A percentile compares a stretch with the other conserved stretches of the same genome.
Conservation (phyloP, 176 grass and related monocot species). For the Hyparrhenia diplandra region DNA sequence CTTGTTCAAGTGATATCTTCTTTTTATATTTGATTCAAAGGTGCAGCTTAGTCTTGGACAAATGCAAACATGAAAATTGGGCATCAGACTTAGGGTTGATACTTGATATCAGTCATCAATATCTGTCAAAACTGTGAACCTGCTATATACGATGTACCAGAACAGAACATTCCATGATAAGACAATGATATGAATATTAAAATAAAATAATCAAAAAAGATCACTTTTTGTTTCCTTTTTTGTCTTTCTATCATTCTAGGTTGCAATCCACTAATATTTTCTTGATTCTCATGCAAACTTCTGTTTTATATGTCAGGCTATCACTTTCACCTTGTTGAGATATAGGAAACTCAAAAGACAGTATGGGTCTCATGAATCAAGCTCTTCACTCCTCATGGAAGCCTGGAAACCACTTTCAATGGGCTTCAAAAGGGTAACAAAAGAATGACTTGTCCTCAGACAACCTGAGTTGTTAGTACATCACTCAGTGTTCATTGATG, state of each 20-base stretch:
- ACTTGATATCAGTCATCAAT: background rate
- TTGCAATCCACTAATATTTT: conserved; percentile 12
- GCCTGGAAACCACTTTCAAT: conserved; percentile 94
- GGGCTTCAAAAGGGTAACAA: conserved; percentile 94
- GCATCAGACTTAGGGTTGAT: conserved; percentile 8
- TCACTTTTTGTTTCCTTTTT: background rate
- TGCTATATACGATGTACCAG: background rate
- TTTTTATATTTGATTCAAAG: conserved; percentile 12
- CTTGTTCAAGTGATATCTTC: background rate
- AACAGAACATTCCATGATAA: background rate
- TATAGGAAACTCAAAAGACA: conserved; percentile 81
- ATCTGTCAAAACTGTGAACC: background rate
- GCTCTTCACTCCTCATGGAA: conserved; percentile 86
- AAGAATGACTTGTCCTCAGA: background rate
- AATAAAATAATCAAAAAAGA: background rate
- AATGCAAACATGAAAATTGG: background rate
- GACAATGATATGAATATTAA: background rate
- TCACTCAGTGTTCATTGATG: background rate
- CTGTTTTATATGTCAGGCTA: conserved; percentile 57
- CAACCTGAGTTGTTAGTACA: background rate
- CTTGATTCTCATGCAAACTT: background rate
- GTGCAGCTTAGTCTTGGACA: background rate
- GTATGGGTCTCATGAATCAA: conserved; percentile 37
- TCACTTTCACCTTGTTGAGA: conserved; percentile 77
- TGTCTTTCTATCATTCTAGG: background rate